Conservation (phyloP, 2,329 filamentous ascomycete genomes). For the Clonostachys solani region DNA sequence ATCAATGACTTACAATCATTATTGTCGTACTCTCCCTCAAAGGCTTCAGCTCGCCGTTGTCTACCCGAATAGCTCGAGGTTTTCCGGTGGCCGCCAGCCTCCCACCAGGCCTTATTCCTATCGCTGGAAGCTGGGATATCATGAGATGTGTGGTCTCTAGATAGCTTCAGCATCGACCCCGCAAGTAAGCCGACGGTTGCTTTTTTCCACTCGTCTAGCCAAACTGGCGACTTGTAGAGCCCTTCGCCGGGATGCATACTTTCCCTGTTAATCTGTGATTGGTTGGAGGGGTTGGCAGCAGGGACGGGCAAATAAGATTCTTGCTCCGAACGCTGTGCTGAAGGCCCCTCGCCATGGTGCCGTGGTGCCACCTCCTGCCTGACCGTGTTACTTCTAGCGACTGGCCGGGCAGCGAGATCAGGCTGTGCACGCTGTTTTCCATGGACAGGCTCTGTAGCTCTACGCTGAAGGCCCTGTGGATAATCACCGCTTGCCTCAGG, state of each 20-base stretch:
- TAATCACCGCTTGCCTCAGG: constrained; percentile 3
- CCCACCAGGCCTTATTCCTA: constrained; percentile 72
- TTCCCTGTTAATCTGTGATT: constrained; percentile 29
- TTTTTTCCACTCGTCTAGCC: constrained; percentile 71
- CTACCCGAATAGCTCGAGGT: constrained; percentile 39
- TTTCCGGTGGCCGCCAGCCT: constrained; percentile 46
- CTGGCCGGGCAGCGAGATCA: too few species aligned
- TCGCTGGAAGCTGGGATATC: constrained; percentile 24
- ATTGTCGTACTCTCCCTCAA: constrained; percentile 65
- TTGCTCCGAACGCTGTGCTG: too few species aligned
- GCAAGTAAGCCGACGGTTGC: constrained; percentile 58
- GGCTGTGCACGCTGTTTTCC: not conserved
- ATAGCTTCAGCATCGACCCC: constrained; percentile 56
- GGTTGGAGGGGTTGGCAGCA: too few species aligned
- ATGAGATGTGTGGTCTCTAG: constrained; percentile 23
- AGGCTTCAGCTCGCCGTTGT: constrained; percentile 55
- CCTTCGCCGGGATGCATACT: constrained; percentile 44
- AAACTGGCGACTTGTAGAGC: constrained; percentile 53
- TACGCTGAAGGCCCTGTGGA: constrained; percentile 2
- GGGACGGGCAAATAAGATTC: too few species aligned
- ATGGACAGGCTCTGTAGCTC: constrained; percentile 3
- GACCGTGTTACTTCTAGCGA: too few species aligned
- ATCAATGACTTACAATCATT: constrained; percentile 40
- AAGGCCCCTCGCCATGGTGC: too few species aligned
- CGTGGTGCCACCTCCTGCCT: too few species aligned